Evolutionary conservation across 345 rosid species (phyloP).

Genomic region (Isatis tinctoria): DNA sequence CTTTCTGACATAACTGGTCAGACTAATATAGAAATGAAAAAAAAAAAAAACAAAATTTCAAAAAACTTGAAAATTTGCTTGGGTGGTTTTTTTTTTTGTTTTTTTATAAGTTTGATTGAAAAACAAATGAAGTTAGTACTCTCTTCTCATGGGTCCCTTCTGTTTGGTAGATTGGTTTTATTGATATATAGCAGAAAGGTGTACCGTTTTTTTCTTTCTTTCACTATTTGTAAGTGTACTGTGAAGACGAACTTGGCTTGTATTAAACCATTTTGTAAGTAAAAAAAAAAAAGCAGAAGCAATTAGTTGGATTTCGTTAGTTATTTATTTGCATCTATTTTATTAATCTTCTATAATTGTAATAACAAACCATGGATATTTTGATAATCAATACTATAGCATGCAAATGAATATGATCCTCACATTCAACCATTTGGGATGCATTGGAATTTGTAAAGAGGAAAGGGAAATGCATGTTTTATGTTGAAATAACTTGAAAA

Average conservation of each 20-base stretch:
- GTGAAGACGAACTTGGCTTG: constrained; percentile 17
- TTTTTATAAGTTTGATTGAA: neutral
- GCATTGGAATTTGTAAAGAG: neutral
- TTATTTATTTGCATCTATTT: neutral
- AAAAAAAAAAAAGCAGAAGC: neutral
- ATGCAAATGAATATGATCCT: neutral
- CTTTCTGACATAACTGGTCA: constrained; percentile 32
- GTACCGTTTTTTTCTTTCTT: neutral
- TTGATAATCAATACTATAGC: neutral
- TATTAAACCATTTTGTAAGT: constrained; percentile 11
- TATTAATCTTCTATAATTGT: neutral
- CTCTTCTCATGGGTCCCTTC: constrained; percentile 15
- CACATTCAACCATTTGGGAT: neutral
- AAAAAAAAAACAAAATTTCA: too few relatives aligned
- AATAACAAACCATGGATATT: neutral
- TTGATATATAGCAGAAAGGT: constrained; percentile 15
- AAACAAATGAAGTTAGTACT: neutral
- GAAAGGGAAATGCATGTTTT: neutral
- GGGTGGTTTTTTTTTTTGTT: neutral
- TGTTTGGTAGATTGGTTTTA: constrained; percentile 18
- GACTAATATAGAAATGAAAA: neutral
- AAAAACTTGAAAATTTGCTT: neutral
- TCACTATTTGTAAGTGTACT: neutral
- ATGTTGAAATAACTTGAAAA: too few relatives aligned
- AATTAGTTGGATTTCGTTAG: neutral